Percentiles rank a stretch among this genome's conserved stretches.
These are phyloP conservation scores for Coniosporium apollinis DNA, from an alignment of 495 filamentous ascomycete species.

Conservation along the genomic window DNA sequence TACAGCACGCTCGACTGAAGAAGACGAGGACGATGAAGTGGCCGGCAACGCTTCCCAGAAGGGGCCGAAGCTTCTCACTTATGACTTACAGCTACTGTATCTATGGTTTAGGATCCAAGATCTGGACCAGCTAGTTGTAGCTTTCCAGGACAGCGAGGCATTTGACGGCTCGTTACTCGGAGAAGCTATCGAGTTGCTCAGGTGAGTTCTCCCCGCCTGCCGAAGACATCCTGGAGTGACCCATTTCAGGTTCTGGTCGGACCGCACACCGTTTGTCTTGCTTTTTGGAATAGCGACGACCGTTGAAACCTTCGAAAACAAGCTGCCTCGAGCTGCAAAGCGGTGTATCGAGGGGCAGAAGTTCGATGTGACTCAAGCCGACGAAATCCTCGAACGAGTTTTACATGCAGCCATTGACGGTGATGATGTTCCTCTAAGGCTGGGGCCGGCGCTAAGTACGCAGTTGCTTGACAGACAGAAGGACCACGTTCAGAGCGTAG, in stretches of 20 bases:
- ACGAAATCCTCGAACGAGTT: slow-evolving; percentile 59
- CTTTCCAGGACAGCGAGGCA: slow-evolving; percentile 81
- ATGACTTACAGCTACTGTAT: slow-evolving; percentile 72
- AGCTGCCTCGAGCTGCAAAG: slow-evolving; percentile 59
- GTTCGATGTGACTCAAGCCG: slow-evolving; percentile 69
- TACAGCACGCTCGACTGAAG: slow-evolving; percentile 33
- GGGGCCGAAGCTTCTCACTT: slow-evolving; percentile 64
- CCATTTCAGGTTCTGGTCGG: slow-evolving; percentile 52
- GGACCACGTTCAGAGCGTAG: slow-evolving; percentile 76
- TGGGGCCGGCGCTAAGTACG: slow-evolving; percentile 49
- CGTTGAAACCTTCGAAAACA: slow-evolving; percentile 70
- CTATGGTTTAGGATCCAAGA: slow-evolving; percentile 40
- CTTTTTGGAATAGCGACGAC: slow-evolving; percentile 85
- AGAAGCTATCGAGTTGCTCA: slow-evolving; percentile 63
- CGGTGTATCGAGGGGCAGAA: slow-evolving; percentile 54
- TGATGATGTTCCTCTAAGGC: slow-evolving; percentile 35
- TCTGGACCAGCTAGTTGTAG: slow-evolving; percentile 49
- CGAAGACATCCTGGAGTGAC: too few relatives aligned
- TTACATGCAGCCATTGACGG: slow-evolving; percentile 52
- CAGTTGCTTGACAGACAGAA: slow-evolving; percentile 58
- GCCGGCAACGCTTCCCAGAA: slow-evolving; percentile 25
- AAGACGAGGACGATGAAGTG: slow-evolving; percentile 35
- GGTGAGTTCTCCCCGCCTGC: slow-evolving; percentile 38
- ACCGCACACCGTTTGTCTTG: slow-evolving; percentile 78
- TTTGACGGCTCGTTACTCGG: slow-evolving; percentile 67